These are phyloP conservation scores for Nicotiana obtusifolia DNA, from an alignment of 257 asterid species.

Conservation along the genomic window DNA sequence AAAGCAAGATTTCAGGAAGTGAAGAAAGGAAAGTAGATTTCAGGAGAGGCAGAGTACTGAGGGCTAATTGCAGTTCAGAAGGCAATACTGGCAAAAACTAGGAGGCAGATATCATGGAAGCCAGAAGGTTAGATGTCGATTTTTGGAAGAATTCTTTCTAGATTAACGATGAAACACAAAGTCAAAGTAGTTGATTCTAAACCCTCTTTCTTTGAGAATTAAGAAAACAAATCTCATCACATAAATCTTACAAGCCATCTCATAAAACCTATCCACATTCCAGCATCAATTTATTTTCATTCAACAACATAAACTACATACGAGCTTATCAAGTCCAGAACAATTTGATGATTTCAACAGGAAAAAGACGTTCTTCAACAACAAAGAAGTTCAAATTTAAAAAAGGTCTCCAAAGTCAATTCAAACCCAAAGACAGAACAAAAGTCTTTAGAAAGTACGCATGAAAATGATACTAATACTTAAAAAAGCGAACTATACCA, in stretches of 20 bases:
- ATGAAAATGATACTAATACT: neutral
- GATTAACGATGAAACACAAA: neutral
- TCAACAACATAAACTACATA: neutral
- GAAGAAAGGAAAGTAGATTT: neutral
- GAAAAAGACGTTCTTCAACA: neutral
- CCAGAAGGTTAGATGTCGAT: neutral
- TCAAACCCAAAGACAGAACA: neutral
- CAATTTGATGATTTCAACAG: neutral
- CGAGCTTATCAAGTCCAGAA: neutral
- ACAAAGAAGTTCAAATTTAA: neutral
- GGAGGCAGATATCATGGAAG: neutral
- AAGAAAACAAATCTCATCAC: neutral
- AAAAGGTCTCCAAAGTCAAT: neutral
- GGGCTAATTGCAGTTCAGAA: neutral
- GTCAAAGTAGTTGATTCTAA: neutral
- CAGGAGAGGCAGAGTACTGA: neutral
- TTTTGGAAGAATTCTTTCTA: neutral
- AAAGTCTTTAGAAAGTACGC: neutral
- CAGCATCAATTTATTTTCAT: neutral
- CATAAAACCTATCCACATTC: neutral
- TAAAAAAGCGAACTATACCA: neutral
- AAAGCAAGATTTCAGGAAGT: neutral
- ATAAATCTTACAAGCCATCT: neutral
- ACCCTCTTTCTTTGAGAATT: neutral
- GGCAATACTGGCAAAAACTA: neutral